These are phyloP conservation scores for Hypericum androsaemum DNA, from an alignment of 345 rosid genomes.

Conservation along the genomic window DNA sequence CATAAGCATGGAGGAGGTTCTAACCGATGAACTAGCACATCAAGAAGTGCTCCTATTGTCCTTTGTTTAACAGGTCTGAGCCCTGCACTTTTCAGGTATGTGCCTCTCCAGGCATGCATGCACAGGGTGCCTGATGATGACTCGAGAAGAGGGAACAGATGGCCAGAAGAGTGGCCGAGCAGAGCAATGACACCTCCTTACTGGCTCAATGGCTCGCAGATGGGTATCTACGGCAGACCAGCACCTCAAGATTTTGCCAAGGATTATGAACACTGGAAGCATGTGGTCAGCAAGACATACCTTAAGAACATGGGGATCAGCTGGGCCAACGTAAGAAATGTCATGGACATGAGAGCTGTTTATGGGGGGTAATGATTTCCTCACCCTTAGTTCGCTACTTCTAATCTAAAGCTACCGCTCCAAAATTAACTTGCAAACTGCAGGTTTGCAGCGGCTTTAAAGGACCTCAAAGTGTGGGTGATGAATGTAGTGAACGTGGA, in stretches of 20 bases:
- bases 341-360: slow-evolving; percentile 95
- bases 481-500: slow-evolving; percentile 69
- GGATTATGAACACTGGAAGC: slow-evolving; percentile 77
- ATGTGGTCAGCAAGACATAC: slow-evolving; percentile 55
- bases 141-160: slow-evolving; percentile 48
- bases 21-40: no score
- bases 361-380: slow-evolving; percentile 59
- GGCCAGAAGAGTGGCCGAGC: slow-evolving; percentile 78
- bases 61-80: background rate
- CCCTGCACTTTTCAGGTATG: slow-evolving; percentile 47
- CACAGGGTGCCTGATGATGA: slow-evolving; percentile 42
- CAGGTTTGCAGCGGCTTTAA: slow-evolving; percentile 84
- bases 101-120: slow-evolving; percentile 78
- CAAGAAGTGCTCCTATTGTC: no score
- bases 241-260: slow-evolving; percentile 64
- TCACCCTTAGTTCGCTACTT: no score
- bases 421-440: background rate
- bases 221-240: slow-evolving; percentile 90
- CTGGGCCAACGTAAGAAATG: slow-evolving; percentile 73
- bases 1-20: no score
- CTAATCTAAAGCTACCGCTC: no score
- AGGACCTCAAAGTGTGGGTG: slow-evolving; percentile 70
- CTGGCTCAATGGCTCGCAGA: slow-evolving; percentile 75
- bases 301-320: slow-evolving; percentile 68
- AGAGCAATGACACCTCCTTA: slow-evolving; percentile 59